Percentiles rank a stretch among this genome's conserved stretches.
Conservation (phyloP, 2,329 filamentous ascomycete genomes). For the Fusarium sp. region DNA sequence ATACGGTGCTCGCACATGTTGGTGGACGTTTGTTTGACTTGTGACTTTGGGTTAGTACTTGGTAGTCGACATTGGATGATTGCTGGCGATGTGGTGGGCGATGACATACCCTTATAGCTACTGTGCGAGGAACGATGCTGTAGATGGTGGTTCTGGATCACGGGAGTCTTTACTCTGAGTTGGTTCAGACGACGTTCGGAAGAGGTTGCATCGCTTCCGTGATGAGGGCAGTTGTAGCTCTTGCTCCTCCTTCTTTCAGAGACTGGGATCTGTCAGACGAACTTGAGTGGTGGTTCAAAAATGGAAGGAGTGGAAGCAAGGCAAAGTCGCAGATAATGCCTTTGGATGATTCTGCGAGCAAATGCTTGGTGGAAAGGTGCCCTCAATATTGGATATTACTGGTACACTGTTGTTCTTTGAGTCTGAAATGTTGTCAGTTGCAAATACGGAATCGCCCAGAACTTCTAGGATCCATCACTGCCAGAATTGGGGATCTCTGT, state of each 20-base stretch:
- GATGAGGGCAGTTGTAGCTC: not conserved
- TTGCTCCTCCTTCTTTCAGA: not conserved
- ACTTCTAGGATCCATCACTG: not conserved
- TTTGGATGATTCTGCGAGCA: not conserved
- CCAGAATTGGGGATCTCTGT: fast-evolving
- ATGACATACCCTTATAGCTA: not conserved
- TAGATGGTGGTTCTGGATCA: not conserved
- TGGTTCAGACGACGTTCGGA: fast-evolving
- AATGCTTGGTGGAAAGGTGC: fast-evolving
- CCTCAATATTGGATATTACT: fast-evolving
- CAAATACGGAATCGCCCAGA: not conserved
- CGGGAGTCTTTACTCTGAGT: not conserved
- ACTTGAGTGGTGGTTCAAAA: not conserved
- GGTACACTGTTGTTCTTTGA: not conserved
- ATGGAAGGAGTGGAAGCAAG: not conserved
- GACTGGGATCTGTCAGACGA: not conserved
- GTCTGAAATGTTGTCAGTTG: not conserved
- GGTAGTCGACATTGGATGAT: too few species aligned
- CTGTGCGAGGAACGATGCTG: not conserved
- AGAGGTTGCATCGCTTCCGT: not conserved
- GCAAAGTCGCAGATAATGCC: not conserved
- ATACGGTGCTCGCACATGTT: slow-evolving; percentile 13
- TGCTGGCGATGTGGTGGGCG: fast-evolving
- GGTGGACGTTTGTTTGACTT: not conserved
- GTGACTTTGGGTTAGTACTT: not conserved